Evolutionary conservation across 805 yeast species (phyloP).

Genomic region (Suhomyces sp.): DNA sequence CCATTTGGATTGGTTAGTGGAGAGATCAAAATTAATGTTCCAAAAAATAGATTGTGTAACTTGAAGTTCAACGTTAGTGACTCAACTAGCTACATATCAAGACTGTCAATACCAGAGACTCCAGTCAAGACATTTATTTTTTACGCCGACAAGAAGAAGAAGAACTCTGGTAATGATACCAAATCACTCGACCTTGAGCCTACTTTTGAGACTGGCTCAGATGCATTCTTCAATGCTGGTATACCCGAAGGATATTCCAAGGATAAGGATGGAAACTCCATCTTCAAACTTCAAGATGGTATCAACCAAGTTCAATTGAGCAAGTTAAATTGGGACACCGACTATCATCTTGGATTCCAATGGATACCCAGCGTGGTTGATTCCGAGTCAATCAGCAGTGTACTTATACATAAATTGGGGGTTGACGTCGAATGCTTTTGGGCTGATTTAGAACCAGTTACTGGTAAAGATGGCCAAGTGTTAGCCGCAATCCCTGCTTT

Average conservation of each 20-base stretch:
- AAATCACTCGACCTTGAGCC: too few relatives aligned
- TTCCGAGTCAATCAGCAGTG: conserved; percentile 24
- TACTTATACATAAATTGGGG: conserved; percentile 43
- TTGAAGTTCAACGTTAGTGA: conserved; percentile 55
- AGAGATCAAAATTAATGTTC: conserved; percentile 55
- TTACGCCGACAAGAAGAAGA: conserved; percentile 40
- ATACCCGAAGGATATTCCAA: conserved; percentile 48
- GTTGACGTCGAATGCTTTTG: conserved; percentile 68
- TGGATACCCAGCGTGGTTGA: conserved; percentile 70
- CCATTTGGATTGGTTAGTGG: conserved; percentile 69
- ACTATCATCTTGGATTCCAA: conserved; percentile 63
- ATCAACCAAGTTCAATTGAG: conserved; percentile 64
- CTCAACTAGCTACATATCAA: conserved; percentile 27
- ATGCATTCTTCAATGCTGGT: conserved; percentile 9
- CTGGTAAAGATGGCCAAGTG: conserved; percentile 22
- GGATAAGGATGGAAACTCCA: conserved; percentile 42
- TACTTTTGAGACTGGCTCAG: conserved; percentile 8
- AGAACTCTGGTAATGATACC: conserved; percentile 8
- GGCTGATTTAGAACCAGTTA: conserved; percentile 61
- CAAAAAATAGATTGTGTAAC: conserved; percentile 64
- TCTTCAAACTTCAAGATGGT: conserved; percentile 58
- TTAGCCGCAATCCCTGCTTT: conserved; percentile 61
- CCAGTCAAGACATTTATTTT: conserved; percentile 67
- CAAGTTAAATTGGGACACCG: conserved; percentile 59
- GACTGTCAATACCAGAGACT: conserved; percentile 27